Evolutionary conservation across 2,329 filamentous ascomycete genomes (phyloP).

Genomic region (Xylaria arbuscula): DNA sequence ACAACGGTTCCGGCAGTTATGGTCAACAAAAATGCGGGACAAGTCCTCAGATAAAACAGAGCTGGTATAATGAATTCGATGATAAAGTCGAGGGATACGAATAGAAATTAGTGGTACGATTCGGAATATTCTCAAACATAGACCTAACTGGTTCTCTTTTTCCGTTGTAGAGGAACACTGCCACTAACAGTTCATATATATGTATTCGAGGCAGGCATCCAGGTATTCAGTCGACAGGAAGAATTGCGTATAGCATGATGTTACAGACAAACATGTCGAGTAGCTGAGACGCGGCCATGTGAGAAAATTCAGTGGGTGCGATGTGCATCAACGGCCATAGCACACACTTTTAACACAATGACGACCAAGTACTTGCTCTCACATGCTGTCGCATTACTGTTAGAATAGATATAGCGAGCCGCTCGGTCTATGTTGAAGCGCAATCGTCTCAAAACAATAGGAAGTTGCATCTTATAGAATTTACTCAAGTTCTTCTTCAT

Average conservation of each 20-base stretch:
- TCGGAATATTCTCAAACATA: constrained; percentile 9
- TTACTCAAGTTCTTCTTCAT: constrained; percentile 68
- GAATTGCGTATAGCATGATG: constrained; percentile 20
- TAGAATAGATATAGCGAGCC: constrained; percentile 11
- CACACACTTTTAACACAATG: constrained; percentile 6
- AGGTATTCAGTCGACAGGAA: constrained; percentile 17
- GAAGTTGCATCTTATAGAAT: constrained; percentile 2
- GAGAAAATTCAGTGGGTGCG: not conserved
- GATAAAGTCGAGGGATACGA: constrained; percentile 1
- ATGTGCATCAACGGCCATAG: constrained; percentile 9
- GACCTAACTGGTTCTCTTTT: constrained; percentile 22
- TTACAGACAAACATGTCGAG: constrained; percentile 26
- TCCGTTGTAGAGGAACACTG: constrained; percentile 3
- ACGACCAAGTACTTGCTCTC: constrained; percentile 4
- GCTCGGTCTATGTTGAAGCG: constrained; percentile 17
- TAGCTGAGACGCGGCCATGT: not conserved
- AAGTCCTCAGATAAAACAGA: constrained; percentile 31
- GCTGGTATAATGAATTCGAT: not conserved
- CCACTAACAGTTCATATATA: constrained; percentile 8
- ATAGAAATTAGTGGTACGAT: constrained; percentile 1
- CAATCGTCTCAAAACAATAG: constrained; percentile 4
- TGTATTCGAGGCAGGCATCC: constrained; percentile 9
- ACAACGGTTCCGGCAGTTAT: constrained; percentile 28
- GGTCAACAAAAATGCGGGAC: constrained; percentile 7
- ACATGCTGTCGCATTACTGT: constrained; percentile 3